Conservation (phyloP, 2,329 filamentous ascomycete species). For the Calonectria pteridis region DNA sequence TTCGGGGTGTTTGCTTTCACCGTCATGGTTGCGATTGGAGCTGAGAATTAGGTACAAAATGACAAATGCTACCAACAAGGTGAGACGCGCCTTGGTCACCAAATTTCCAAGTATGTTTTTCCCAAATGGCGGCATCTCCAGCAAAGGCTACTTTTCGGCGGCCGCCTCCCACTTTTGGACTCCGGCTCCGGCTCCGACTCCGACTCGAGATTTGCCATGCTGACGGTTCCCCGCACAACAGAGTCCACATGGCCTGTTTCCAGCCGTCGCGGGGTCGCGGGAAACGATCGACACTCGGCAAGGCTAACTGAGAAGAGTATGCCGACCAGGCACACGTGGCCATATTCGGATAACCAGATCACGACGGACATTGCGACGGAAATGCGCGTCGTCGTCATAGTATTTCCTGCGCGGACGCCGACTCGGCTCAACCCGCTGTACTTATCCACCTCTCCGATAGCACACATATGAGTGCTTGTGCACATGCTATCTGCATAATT, state of each 20-base stretch:
- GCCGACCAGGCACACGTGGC: not conserved
- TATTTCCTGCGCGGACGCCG: not conserved
- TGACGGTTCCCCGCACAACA: not conserved
- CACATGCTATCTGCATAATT: not conserved
- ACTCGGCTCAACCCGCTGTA: not conserved
- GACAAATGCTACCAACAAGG: not conserved
- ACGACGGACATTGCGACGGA: not conserved
- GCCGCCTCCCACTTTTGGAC: not conserved
- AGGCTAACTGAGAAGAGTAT: slow-evolving; percentile 2
- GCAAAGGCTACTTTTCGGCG: not conserved
- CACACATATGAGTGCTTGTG: not conserved
- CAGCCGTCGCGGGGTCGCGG: not conserved
- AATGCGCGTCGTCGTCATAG: not conserved
- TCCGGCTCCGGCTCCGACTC: not conserved
- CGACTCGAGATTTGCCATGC: not conserved
- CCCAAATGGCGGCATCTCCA: not conserved
- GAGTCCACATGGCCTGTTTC: not conserved
- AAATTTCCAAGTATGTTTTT: not conserved
- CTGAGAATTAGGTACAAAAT: not conserved
- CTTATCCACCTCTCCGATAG: not conserved
- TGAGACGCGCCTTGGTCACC: not conserved
- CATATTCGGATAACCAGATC: slow-evolving; percentile 1
- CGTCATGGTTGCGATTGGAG: not conserved
- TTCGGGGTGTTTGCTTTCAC: slow-evolving; percentile 16
- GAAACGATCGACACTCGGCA: slow-evolving; percentile 1